Evolutionary conservation across 1,284 basidiomycete species (phyloP), one percentile per base, ranked within the genome.

Genomic region (Volvariella volvacea): DNA sequence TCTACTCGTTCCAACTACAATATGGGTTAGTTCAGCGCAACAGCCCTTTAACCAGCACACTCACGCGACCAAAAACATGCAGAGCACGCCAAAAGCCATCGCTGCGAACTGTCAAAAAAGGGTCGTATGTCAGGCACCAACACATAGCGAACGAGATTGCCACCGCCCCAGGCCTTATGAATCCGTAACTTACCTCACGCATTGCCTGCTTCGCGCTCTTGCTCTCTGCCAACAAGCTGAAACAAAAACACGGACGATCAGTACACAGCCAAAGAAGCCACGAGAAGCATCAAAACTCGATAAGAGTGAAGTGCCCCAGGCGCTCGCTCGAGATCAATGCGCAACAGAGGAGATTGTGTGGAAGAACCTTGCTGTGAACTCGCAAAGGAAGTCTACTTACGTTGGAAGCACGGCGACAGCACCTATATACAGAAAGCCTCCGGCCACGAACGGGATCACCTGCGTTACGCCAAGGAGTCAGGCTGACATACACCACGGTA

Each of bases 401-500:
- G 86, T 88, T 55, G 90, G 90, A 51, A 93, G 69, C 45, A 92
- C 90, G 42, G 89, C 89, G 44, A 93, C 91, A 34, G 88, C 87
- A 15, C 89, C 90, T 54, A 92, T 92, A 65, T 93, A 92, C 58
- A 93, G 70, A 68, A 92, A 93, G n/a, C 90, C 90, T 55, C 90
- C 90, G 40, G 90, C 90, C 22, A 92, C 90, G 55, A 90, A 90
- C 3, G 90, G 90, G 52, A 93, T 92, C 47, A 92, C 85, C 85
- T 88, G 25, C 25, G 25, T 28, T 28, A 52, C 20, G 53, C 46
- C 34, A 36, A 36, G 34, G 34, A 45, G 17, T 38, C 41, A 33
- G 34, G 50, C 56, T 47, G 58, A 49, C 48, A 31, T 48, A 46
- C 31, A 44, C 48, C 7, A 30, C n/a, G 14, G 22, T 40, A 28